Base-by-base conservation (phyloP, 2,329 filamentous ascomycete genomes). In the Pseudopyricularia cyperi region DNA sequence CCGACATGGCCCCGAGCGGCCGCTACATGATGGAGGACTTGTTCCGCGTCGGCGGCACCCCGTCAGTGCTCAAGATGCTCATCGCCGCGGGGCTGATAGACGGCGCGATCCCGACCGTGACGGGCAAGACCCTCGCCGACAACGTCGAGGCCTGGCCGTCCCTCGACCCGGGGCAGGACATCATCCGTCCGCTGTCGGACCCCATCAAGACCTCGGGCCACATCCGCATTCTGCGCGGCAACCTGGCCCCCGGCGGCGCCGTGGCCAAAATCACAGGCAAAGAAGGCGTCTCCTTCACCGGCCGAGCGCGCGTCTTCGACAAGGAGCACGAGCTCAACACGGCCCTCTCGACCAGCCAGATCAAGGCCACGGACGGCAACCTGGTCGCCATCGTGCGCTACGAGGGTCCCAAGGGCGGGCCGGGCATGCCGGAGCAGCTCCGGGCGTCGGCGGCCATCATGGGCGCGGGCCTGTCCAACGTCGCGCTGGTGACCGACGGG, bases 261-360 rank as follows among this genome's bases (percentile, higher is more conserved):
- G 89, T 95, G 11, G 89, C 89, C 55, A 95, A 95, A 70, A 95
- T 95, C 66, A 95, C 89, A 0, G 89, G 89, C 49, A 95, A 95
- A 71, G 89, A 95, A 68, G 89, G 90, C n/a, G 77, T 88, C 15
- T 74, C 71, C 11, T 95, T 95, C 68, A 82, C 76, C 12, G 89
- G 89, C 54, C 87, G 83, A 63, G 89, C 90, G 4, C 77, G 81
- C 42, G 87, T 89, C 57, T 95, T 89, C 66, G 77, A 95, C 68
- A 87, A 89, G 57, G 90, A 96, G 68, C 76, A 83, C 59, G 78
- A 84, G 61, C 85, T 95, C 59, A 87, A 94, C 63, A 71, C 76
- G 28, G 87, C 89, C 0, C 75, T 96, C 14, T 85, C 86, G 68
- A 73, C 76, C 46, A 87, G 88, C 52, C 75, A 83, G 59, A 88